phyloP scores from a whole-genome alignment of 148 eudicot species.

The Beta vulgaris region DNA sequence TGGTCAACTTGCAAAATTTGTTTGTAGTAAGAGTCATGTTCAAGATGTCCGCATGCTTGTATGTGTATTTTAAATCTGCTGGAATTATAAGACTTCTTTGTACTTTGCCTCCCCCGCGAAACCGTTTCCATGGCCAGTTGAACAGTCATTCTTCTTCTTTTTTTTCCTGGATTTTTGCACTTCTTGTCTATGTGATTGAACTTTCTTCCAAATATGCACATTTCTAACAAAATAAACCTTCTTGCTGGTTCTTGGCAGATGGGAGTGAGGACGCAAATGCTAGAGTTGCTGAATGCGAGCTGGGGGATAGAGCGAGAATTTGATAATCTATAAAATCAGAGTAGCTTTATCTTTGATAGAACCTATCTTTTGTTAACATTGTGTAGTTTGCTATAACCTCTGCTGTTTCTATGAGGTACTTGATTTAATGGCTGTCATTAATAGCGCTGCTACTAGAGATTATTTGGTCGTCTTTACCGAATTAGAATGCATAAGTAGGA shows the following conservation, averaged over 20 bases:
- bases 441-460: conserved; percentile 15
- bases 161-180: not conserved
- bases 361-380: conserved; percentile 10
- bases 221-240: not conserved
- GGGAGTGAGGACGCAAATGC: conserved; percentile 14
- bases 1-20: too few species aligned
- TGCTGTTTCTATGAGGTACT: conserved; percentile 13
- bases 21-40: not conserved
- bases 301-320: conserved; percentile 10
- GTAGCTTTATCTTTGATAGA: conserved; percentile 2
- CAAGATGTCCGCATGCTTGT: not conserved
- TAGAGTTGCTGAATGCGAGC: conserved; percentile 14
- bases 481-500: conserved; percentile 11
- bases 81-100: not conserved
- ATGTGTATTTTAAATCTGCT: not conserved
- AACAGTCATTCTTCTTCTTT: not conserved
- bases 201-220: not conserved
- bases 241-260: conserved; percentile 20
- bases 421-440: conserved; percentile 9
- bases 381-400: conserved; percentile 21
- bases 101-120: not conserved
- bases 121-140: not conserved
- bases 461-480: conserved; percentile 7
- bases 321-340: conserved; percentile 22
- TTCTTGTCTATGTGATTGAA: not conserved